phyloP scores from a whole-genome alignment of 257 asterid genomes.

The Paulownia fortunei region DNA sequence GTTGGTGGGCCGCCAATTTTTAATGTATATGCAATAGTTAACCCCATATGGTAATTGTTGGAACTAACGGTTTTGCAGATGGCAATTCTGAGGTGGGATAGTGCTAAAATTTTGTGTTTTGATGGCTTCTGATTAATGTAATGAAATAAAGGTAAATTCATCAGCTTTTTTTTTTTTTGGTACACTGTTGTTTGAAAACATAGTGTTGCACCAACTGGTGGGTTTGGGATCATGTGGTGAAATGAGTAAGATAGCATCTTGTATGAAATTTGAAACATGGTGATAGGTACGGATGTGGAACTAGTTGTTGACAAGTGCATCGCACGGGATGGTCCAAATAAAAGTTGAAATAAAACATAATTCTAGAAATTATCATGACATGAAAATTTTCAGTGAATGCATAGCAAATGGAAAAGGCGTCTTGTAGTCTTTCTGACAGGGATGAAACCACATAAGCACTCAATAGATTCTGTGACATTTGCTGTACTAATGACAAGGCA shows the following conservation, averaged over 20 bases:
- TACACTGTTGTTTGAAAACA: background rate
- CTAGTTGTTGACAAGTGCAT: background rate
- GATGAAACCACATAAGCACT: background rate
- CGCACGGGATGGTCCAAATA: background rate
- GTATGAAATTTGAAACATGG: background rate
- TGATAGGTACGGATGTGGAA: constrained; percentile 2
- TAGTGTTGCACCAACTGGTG: background rate
- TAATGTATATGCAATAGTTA: constrained; percentile 1
- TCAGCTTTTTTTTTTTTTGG: background rate
- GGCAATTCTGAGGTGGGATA: background rate
- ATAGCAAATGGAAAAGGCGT: background rate
- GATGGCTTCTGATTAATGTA: constrained; percentile 7
- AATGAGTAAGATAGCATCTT: background rate
- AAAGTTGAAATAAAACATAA: background rate
- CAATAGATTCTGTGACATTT: background rate
- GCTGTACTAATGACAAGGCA: background rate
- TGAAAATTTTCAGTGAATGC: background rate
- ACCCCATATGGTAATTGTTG: background rate
- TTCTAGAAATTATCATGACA: background rate
- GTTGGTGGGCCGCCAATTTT: background rate
- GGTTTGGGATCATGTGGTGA: constrained; percentile 12
- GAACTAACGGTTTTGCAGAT: background rate
- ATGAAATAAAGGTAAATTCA: background rate
- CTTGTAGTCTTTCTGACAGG: too few relatives aligned
- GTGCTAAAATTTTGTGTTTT: background rate